phyloP scores from a whole-genome alignment of 306 rosid species.

The Erythrophleum fordii region DNA sequence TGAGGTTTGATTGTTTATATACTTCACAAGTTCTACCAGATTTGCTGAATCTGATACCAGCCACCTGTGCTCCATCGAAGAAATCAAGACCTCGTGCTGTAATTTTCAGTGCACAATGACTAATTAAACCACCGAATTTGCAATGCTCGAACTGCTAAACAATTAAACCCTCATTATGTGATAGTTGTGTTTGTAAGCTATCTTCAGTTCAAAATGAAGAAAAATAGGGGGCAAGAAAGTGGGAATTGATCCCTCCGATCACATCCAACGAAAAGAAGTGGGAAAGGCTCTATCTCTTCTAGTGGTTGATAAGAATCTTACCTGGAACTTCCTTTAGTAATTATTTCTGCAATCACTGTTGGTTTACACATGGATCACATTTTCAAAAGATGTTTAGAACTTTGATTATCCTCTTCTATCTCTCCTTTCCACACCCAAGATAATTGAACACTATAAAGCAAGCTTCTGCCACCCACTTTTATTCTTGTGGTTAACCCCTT shows the following conservation, averaged over 20 bases:
- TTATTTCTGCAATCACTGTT: slow-evolving; percentile 16
- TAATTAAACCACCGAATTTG: background rate
- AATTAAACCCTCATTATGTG: slow-evolving; percentile 15
- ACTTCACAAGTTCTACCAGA: slow-evolving; percentile 12
- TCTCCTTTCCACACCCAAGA: background rate
- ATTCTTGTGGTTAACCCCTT: slow-evolving; percentile 25
- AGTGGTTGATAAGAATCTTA: slow-evolving; percentile 44
- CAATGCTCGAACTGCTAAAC: background rate
- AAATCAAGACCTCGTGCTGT: background rate
- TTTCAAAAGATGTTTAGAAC: slow-evolving; percentile 16
- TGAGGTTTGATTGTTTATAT: slow-evolving; percentile 2
- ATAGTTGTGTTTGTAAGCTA: background rate
- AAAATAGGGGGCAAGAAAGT: background rate
- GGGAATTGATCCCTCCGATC: slow-evolving; percentile 63
- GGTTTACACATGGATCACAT: slow-evolving; percentile 29
- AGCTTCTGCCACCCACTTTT: background rate
- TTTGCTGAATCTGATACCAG: slow-evolving; percentile 43
- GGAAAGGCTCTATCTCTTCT: background rate
- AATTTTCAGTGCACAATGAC: background rate
- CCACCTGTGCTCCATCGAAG: background rate
- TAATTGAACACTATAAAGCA: slow-evolving; percentile 36
- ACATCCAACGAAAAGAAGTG: background rate
- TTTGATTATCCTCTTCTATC: background rate
- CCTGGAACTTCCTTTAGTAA: too few species aligned
- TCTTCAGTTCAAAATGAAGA: background rate